Base-by-base conservation (phyloP, 257 asterid species). In the Fraxinus quadrangulata region DNA sequence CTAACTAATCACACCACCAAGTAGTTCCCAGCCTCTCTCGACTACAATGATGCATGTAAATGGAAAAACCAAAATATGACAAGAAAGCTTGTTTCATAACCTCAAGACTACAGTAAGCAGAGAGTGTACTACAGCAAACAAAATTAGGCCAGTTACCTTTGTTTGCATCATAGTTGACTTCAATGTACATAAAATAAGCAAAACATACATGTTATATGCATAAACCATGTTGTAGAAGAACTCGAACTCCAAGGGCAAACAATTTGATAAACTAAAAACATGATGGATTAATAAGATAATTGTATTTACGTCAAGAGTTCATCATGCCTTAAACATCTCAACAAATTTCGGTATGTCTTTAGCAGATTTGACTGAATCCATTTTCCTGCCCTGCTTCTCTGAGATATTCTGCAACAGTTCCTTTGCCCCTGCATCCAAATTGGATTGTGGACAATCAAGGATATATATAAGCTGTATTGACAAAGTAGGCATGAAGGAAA, bases 331-430 rank as follows among this genome's bases (percentile, higher is more conserved):
- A 66, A 87, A 89, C 81, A 83, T 73, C 73, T 83, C 77, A 81
- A 90, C 77, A 81, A 96, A 96, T 81, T 90, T 90, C 42, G 94
- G 86, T 77, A 96, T 96, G 76, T 96, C 90, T 80, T 90, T 85
- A 24, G 90, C 91, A 81, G 99, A 96, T 80, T 93, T 97, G 78
- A 86, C 81, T 28, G 96, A 82, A 69, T 90, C 90, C 99, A 96
- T 96, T 90, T 90, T 96, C 86, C 84, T 90, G 71, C 99, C 98
- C 89, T 96, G 99, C 82, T 90, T 96, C 80, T 90, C 99, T 47
- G 99, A 96, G 84, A 96, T 87, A 88, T 88, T 92, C 83, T 89
- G 98, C 84, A 96, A 74, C 77, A 96, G 81, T 84, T 96, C 98
- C 87, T 92, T 96, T 76, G 90, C 99, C 78, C 99, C 99, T 96